phyloP scores from a whole-genome alignment of 495 filamentous ascomycete genomes.

The Penicillium dipodomyicola region DNA sequence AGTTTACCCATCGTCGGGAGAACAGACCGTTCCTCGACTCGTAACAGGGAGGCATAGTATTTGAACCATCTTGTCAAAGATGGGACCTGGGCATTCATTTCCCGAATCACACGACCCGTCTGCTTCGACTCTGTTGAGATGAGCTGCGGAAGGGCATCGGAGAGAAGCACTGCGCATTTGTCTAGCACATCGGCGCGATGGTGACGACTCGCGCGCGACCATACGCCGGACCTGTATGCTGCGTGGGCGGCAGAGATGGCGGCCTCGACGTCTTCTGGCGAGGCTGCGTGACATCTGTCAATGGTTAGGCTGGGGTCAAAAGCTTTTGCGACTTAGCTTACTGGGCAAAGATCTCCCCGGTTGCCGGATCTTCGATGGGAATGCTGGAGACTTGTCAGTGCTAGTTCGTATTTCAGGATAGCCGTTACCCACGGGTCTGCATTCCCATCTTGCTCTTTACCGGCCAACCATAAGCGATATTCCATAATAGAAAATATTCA shows the following conservation, averaged over 20 bases:
- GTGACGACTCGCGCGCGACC: conserved; percentile 55
- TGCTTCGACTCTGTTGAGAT: conserved; percentile 58
- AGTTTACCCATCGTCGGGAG: conserved; percentile 59
- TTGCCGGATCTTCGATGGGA: conserved; percentile 25
- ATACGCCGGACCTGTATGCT: conserved; percentile 54
- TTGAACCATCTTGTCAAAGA: conserved; percentile 63
- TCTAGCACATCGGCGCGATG: conserved; percentile 56
- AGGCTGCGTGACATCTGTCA: conserved; percentile 43
- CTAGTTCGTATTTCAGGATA: neutral
- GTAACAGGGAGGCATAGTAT: conserved; percentile 59
- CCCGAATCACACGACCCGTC: conserved; percentile 60
- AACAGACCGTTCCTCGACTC: conserved; percentile 59
- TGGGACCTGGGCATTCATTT: conserved; percentile 63
- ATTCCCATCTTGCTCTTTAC: conserved; percentile 10
- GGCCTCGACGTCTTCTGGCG: conserved; percentile 43
- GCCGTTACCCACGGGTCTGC: conserved; percentile 3
- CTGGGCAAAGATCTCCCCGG: conserved; percentile 22
- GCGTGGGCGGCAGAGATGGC: conserved; percentile 47
- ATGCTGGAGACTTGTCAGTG: conserved; percentile 15
- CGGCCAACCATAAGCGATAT: conserved; percentile 7
- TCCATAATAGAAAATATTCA: conserved; percentile 2
- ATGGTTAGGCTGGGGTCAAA: neutral
- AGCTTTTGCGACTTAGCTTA: neutral
- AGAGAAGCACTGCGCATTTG: conserved; percentile 51
- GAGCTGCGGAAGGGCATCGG: conserved; percentile 46